phyloP scores from a whole-genome alignment of 805 yeast species.

The Hanseniaspora lindneri region DNA sequence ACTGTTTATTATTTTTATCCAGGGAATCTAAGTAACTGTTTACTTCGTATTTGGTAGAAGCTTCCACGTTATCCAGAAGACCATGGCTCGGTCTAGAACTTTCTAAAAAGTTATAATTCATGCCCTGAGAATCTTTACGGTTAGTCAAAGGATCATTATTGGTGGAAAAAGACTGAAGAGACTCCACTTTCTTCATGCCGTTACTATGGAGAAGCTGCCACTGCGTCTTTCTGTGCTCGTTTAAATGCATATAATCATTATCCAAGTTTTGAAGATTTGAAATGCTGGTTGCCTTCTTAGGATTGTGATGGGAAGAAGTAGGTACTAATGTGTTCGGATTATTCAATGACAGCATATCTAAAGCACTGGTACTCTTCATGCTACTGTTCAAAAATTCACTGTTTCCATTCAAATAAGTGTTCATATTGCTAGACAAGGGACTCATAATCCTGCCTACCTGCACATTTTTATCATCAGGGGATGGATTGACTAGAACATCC shows the following conservation, averaged over 20 bases:
- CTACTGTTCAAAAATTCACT: neutral
- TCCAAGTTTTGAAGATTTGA: neutral
- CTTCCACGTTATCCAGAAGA: constrained; percentile 14
- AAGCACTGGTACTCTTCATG: neutral
- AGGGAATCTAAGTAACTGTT: neutral
- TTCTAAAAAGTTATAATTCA: neutral
- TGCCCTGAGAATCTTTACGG: neutral
- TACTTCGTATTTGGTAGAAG: neutral
- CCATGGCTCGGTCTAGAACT: constrained; percentile 16
- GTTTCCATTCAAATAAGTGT: neutral
- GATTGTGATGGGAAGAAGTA: neutral
- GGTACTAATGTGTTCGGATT: no score
- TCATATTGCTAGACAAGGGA: neutral
- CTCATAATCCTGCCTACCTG: neutral
- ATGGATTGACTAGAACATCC: neutral
- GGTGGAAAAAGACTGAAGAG: constrained; percentile 7
- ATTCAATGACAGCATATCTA: neutral
- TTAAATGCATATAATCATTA: constrained; percentile 7
- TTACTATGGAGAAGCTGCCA: constrained; percentile 9
- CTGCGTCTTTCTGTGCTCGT: constrained; percentile 9
- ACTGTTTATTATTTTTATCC: neutral
- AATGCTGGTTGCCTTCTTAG: neutral
- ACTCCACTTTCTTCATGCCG: neutral
- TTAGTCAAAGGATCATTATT: neutral
- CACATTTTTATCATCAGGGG: neutral